Percentiles rank a stretch among this genome's conserved stretches.
These are phyloP conservation scores for Cladosporium sp. DNA, from an alignment of 2,329 filamentous ascomycete species.

Conservation along the genomic window DNA sequence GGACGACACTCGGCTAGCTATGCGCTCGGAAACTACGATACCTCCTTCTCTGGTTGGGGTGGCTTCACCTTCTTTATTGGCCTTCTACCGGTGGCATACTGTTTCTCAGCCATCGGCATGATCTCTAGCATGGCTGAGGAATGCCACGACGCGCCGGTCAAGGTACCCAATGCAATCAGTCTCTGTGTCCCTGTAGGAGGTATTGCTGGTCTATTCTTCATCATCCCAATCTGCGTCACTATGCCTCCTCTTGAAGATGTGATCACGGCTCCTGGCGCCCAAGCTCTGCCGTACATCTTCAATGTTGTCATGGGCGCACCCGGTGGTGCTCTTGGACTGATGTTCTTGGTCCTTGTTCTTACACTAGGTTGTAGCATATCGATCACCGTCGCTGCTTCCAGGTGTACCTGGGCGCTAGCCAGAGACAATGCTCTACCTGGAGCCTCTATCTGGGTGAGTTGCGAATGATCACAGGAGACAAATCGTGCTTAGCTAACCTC, in stretches of 20 bases:
- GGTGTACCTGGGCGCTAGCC: conserved; percentile 45
- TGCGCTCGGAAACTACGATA: conserved; percentile 56
- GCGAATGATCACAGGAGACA: too few species aligned
- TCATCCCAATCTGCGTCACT: conserved; percentile 52
- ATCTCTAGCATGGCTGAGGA: conserved; percentile 61
- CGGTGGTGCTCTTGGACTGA: conserved; percentile 44
- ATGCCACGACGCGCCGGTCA: conserved; percentile 49
- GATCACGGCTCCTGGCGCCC: conserved; percentile 41
- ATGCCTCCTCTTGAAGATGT: conserved; percentile 46
- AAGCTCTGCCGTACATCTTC: conserved; percentile 51
- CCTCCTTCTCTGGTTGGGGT: conserved; percentile 54
- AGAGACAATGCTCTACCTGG: conserved; percentile 43
- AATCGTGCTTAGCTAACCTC: neutral
- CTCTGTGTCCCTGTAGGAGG: conserved; percentile 52
- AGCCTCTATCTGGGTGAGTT: conserved; percentile 32
- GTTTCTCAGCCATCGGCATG: conserved; percentile 54
- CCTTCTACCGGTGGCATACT: conserved; percentile 45
- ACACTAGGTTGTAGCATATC: conserved; percentile 53
- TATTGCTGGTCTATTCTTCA: conserved; percentile 53
- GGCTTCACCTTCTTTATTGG: conserved; percentile 61
- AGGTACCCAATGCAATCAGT: conserved; percentile 51
- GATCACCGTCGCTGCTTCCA: conserved; percentile 49
- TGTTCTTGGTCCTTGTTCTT: conserved; percentile 48
- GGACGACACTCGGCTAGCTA: conserved; percentile 50
- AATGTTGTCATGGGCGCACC: conserved; percentile 46